phyloP scores from a whole-genome alignment of 805 yeast genomes.

The Starmerella bombi region DNA sequence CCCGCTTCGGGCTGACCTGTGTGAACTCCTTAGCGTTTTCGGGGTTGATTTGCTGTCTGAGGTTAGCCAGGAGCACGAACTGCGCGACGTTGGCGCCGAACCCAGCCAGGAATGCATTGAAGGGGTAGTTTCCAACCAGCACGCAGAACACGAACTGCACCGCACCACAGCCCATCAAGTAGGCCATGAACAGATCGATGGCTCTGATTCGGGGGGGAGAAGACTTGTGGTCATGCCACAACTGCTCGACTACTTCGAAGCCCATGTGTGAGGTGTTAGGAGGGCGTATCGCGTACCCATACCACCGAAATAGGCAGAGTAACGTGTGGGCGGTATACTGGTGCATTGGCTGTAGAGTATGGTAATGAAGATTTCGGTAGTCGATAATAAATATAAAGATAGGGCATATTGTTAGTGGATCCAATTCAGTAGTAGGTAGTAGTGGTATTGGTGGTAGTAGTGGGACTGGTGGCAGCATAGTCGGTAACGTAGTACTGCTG shows the following conservation, averaged over 20 bases:
- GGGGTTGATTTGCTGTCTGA: constrained; percentile 57
- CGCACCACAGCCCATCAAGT: constrained; percentile 59
- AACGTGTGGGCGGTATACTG: no score
- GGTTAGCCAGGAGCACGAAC: constrained; percentile 61
- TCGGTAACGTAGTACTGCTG: no score
- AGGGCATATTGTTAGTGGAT: no score
- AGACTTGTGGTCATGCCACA: constrained; percentile 21
- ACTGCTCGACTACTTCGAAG: constrained; percentile 18
- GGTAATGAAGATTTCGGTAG: no score
- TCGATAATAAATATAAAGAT: no score
- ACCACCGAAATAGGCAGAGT: no score
- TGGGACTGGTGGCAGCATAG: no score
- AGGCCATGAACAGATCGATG: constrained; percentile 65
- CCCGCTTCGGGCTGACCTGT: constrained; percentile 40
- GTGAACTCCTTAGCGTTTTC: constrained; percentile 31
- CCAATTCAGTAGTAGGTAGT: no score
- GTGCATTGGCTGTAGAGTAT: no score
- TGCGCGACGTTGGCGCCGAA: constrained; percentile 89
- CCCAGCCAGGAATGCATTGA: constrained; percentile 92
- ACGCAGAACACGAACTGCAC: constrained; percentile 68
- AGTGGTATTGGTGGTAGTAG: no score
- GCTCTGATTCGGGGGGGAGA: constrained; percentile 34
- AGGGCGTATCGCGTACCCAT: background rate
- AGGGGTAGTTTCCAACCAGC: constrained; percentile 78
- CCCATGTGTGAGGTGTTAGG: no score